phyloP scores from a whole-genome alignment of 257 asterid species.

The Solanum sejunctum region DNA sequence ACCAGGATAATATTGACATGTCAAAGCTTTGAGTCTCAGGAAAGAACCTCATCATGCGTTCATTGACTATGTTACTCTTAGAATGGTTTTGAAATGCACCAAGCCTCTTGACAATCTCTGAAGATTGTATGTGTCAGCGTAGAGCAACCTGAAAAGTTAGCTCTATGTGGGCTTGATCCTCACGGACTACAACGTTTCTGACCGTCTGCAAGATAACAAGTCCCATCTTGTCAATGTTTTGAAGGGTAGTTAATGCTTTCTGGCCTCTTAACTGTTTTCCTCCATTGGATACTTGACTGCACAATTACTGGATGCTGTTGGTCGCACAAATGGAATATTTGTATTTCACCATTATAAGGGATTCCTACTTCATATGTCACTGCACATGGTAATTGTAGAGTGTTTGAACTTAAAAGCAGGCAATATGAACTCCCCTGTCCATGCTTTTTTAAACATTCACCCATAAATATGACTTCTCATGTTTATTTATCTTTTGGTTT shows the following conservation, averaged over 20 bases:
- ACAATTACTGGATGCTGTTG: not conserved
- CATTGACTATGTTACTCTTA: not conserved
- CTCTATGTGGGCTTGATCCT: slow-evolving; percentile 79
- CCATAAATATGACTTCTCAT: not conserved
- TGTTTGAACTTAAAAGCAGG: not conserved
- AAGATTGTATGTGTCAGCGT: slow-evolving; percentile 23
- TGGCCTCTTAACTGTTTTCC: not conserved
- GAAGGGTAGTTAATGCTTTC: slow-evolving; percentile 34
- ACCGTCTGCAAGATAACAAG: slow-evolving; percentile 67
- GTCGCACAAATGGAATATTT: not conserved
- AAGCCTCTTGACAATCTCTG: not conserved
- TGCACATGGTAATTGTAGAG: not conserved
- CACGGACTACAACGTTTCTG: slow-evolving; percentile 49
- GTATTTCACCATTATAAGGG: not conserved
- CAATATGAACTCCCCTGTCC: not conserved
- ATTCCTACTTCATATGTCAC: not conserved
- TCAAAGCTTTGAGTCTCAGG: slow-evolving; percentile 71
- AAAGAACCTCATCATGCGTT: slow-evolving; percentile 9
- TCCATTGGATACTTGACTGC: not conserved
- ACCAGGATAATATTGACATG: slow-evolving; percentile 63
- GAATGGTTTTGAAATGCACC: not conserved
- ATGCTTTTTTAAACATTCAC: not conserved
- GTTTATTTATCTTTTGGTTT: not conserved
- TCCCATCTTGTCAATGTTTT: slow-evolving; percentile 67
- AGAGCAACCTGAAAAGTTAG: slow-evolving; percentile 76